Base-by-base conservation (phyloP, 805 yeast species). In the Candida vaughaniae region DNA sequence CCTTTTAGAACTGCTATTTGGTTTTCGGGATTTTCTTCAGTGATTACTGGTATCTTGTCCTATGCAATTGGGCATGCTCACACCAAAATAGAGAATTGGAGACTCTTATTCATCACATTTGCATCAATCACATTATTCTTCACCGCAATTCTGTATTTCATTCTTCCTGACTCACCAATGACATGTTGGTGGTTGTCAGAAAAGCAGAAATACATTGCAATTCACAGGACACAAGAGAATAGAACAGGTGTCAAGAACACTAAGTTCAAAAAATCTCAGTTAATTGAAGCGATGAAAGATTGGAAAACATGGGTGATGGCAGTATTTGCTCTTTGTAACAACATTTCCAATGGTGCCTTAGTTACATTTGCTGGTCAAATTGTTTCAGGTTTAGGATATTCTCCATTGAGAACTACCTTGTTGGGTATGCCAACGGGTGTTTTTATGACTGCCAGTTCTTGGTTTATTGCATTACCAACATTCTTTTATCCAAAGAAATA, bases 391-490 rank as follows among this genome's bases (percentile, higher is more conserved):
- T 70, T 75, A 46, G 80, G 80, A 2, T 75, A 71, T 47, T 58
- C 63, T 28, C 55, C 53, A 25, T 57, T 70, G 36, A 51, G 63
- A 31, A 64, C 78, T 4, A 71, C 77, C 1, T 49, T 74, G 14
- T 53, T 74, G 41, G 81, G 77, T 49, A 65, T 75, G 60, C 83
- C 85, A 5, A 70, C 76, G 32, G 82, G 84, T 49, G 69, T 74
- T 3, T 66, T 74, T 25, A 72, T 62, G 29, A 59, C 64, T 20
- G 39, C 58, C 6, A 47, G 37, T 38, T 25, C 41, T 5, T 38
- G 39, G 42, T 50, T 60, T 8, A 62, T 64, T 29, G 33, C 57
- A n/a, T 35, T 53, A 26, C 59, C 58, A 6, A 60, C 66, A 6
- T 53, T 61, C 30, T 44, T 60, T 17, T 35, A 15, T 22, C 42